A percentile compares a stretch with the other conserved stretches of the same genome.
Conservation (phyloP, 176 grass and related monocot genomes). For the Thinopyrum elongatum region DNA sequence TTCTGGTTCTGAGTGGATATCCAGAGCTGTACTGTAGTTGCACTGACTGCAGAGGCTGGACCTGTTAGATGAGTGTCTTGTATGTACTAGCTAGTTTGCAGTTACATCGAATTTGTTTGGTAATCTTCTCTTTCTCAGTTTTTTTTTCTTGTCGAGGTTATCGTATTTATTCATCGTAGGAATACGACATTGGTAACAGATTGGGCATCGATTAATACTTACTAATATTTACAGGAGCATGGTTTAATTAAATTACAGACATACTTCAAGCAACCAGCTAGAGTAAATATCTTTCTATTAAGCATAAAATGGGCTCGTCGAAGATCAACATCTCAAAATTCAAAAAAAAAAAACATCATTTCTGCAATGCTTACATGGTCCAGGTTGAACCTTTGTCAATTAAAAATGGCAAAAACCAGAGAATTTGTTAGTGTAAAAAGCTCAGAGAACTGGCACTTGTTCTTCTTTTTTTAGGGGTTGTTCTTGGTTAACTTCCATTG, state of each 20-base stretch:
- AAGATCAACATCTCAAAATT: too few relatives aligned
- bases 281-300: too few relatives aligned
- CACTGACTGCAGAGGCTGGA: neutral
- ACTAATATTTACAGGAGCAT: neutral
- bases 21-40: neutral
- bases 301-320: too few relatives aligned
- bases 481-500: neutral
- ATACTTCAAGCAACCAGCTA: neutral
- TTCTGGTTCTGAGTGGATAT: neutral
- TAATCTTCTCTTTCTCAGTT: neutral
- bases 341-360: too few relatives aligned
- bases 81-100: neutral
- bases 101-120: neutral
- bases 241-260: neutral
- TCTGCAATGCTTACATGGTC: too few relatives aligned
- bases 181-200: neutral
- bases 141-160: neutral
- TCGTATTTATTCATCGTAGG: neutral
- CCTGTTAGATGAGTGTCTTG: neutral
- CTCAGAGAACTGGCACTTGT: too few relatives aligned
- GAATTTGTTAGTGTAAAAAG: too few relatives aligned
- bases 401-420: neutral
- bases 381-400: neutral
- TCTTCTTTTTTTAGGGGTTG: too few relatives aligned
- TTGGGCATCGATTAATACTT: neutral